Conservation (phyloP, 768 basidiomycete genomes). For the Suillus brevipes region DNA sequence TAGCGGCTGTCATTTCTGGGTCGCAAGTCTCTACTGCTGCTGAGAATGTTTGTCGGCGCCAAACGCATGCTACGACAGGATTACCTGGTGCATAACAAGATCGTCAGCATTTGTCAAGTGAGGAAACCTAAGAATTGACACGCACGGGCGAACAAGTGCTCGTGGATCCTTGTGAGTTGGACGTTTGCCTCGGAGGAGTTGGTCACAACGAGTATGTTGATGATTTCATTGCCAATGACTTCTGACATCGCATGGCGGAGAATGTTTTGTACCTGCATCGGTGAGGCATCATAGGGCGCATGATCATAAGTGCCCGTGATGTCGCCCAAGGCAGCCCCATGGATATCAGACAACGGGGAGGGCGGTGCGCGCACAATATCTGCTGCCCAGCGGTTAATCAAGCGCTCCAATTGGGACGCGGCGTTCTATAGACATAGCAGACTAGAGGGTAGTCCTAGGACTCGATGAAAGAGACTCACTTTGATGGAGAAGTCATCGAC, state of each 20-base stretch:
- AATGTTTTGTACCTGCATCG: constrained; percentile 78
- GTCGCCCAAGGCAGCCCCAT: constrained; percentile 59
- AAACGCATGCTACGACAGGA: constrained; percentile 85
- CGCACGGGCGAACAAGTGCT: constrained; percentile 83
- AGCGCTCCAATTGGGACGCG: constrained; percentile 77
- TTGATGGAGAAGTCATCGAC: constrained; percentile 90
- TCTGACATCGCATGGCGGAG: constrained; percentile 82
- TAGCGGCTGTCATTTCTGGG: constrained; percentile 63
- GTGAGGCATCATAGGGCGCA: constrained; percentile 43
- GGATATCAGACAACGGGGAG: constrained; percentile 50
- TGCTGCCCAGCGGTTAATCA: constrained; percentile 87
- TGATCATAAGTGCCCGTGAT: constrained; percentile 52
- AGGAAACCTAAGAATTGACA: not conserved
- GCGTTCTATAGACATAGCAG: constrained; percentile 53
- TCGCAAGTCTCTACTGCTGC: constrained; percentile 81
- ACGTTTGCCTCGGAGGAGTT: constrained; percentile 83
- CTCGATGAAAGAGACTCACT: constrained; percentile 41
- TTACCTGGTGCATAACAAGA: constrained; percentile 51
- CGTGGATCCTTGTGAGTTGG: constrained; percentile 84
- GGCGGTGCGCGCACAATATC: constrained; percentile 65
- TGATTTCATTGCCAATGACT: constrained; percentile 68
- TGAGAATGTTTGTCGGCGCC: constrained; percentile 88
- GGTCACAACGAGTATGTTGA: constrained; percentile 86
- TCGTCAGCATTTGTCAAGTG: constrained; percentile 3
- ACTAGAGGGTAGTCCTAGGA: not conserved